Evolutionary conservation across 768 basidiomycete species (phyloP).

Genomic region (Saitozyma sp.): DNA sequence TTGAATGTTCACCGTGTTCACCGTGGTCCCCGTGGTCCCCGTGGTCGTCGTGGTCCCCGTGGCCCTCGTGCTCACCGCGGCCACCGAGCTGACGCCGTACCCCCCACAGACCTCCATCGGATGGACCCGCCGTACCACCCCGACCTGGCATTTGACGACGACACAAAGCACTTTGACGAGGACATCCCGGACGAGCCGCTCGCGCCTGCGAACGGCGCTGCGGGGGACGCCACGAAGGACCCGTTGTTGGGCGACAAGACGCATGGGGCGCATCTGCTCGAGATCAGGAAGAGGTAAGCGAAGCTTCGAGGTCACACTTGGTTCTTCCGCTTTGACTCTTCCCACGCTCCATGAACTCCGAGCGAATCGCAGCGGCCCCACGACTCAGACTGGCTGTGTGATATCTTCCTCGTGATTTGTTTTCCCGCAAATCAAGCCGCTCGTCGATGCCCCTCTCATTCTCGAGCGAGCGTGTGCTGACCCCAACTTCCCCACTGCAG

Average conservation of each 20-base stretch:
- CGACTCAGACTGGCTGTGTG: not conserved
- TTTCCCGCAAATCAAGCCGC: too few species aligned
- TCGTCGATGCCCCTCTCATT: too few species aligned
- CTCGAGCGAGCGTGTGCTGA: not conserved
- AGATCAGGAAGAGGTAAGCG: conserved; percentile 71
- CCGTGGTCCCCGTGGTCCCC: too few species aligned
- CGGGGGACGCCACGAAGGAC: conserved; percentile 77
- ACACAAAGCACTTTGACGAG: conserved; percentile 92
- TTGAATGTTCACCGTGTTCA: too few species aligned
- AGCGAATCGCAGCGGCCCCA: too few species aligned
- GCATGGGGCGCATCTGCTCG: conserved; percentile 81
- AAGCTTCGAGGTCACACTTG: not conserved
- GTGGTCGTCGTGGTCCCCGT: too few species aligned
- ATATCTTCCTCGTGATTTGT: too few species aligned
- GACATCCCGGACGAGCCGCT: conserved; percentile 78
- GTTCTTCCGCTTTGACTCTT: not conserved
- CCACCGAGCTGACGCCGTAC: not conserved
- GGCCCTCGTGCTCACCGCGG: too few species aligned
- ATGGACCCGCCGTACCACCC: conserved; percentile 87
- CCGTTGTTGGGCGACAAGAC: conserved; percentile 80
- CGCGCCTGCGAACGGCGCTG: conserved; percentile 80
- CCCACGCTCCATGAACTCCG: not conserved
- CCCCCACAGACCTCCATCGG: conserved; percentile 63
- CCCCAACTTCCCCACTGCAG: conserved; percentile 11
- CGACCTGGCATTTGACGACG: conserved; percentile 73